Evolutionary conservation across 1,284 basidiomycete species (phyloP), one percentile per base, ranked within the genome.

Genomic region (Leucoagaricus sp.): DNA sequence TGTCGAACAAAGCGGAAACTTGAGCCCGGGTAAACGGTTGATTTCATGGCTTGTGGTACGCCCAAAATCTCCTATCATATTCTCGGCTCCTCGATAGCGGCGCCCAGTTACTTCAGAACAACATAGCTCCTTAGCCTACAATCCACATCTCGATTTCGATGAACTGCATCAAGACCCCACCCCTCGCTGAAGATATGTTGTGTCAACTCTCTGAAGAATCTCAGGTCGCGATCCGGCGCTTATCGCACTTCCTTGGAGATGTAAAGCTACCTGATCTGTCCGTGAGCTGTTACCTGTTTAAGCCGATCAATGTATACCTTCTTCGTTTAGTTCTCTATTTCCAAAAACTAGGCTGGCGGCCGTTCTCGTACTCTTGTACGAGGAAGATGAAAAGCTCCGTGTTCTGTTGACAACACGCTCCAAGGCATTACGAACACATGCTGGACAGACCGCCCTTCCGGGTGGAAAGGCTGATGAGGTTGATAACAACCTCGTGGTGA

Each of bases 361-460:
- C 1, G 93, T 95, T 0, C 78, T 95, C 1, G 83, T 94, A 2
- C 74, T 91, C 4, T 72, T 96, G 0, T 95, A 86, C 63, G 87
- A 94, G 67, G 73, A 80, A 25, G 77, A 76, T 2, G 86, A 81
- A 9, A 70, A 81, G 45, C 73, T 95, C 3, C 82, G 86, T 12
- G 92, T 95, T 1, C 75, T 95, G 13, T 75, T 95, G 47, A 95
- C 93, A 0, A 95, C 93, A 1, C 81, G 93, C 10, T 90, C 91
- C 1, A 92, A 91, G 70, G 72, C 77, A 4, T 75, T 95, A 21
- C 78, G 93, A 55, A 82, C 86, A 0, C 90, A 93, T 69, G 85
- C 90, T 1, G 89, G 88, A 19, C 87, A 91, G 64, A 90, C 88
- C 40, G 92, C 93, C 1, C 70, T 95, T 0, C 93, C 93, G 0